Conservation (phyloP, 2,329 filamentous ascomycete genomes). For the Delphinella strobiligena region DNA sequence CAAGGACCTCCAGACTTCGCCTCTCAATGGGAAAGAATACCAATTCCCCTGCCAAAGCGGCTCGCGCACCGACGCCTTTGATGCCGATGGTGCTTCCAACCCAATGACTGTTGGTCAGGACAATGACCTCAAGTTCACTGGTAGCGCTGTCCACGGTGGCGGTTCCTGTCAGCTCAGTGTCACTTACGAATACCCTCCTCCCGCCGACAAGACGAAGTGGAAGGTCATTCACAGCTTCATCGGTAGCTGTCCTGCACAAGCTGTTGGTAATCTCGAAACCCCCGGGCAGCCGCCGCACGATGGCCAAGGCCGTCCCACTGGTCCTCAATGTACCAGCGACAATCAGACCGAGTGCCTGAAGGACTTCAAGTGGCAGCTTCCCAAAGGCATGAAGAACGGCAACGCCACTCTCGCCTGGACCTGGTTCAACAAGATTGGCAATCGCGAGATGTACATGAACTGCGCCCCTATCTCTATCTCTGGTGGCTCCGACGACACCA, state of each 20-base stretch:
- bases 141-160: conserved; percentile 72
- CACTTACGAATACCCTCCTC: conserved; percentile 63
- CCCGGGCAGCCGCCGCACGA: no score
- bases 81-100: conserved; percentile 36
- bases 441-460: conserved; percentile 97
- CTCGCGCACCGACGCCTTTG: conserved; percentile 30
- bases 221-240: conserved; percentile 83
- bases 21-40: conserved; percentile 34
- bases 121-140: conserved; percentile 54
- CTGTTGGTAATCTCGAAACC: conserved; percentile 44
- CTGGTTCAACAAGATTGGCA: conserved; percentile 87
- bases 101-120: conserved; percentile 49
- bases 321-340: conserved; percentile 9
- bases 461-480: conserved; percentile 65
- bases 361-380: conserved; percentile 60
- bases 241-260: conserved; percentile 66
- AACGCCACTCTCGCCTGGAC: conserved; percentile 80
- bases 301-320: conserved; percentile 23
- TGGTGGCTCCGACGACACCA: conserved; percentile 35
- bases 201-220: conserved; percentile 51
- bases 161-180: conserved; percentile 85
- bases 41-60: conserved; percentile 73
- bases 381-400: conserved; percentile 57
- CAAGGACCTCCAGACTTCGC: conserved; percentile 46
- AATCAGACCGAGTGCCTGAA: conserved; percentile 24